These are phyloP conservation scores for Volvox carteri DNA, from an alignment of 163 green algal genomes.

Conservation along the genomic window DNA sequence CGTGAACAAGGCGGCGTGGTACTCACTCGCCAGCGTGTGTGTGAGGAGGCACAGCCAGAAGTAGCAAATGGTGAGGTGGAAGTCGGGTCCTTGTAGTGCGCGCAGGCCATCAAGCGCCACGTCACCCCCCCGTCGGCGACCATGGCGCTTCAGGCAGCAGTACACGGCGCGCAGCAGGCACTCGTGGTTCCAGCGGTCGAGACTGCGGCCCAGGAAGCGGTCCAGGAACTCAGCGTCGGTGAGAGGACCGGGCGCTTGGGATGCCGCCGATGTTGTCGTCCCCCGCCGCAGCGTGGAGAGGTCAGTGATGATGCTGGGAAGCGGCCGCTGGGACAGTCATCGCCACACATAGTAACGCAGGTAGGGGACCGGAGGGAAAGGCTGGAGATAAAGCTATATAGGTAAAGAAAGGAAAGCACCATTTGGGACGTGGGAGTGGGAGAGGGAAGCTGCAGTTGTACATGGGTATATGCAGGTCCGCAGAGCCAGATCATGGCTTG, in stretches of 20 bases:
- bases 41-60: conserved; percentile 41
- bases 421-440: too few species aligned
- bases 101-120: conserved; percentile 31
- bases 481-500: too few species aligned
- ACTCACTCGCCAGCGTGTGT: conserved; percentile 12
- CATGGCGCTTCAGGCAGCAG: conserved; percentile 35
- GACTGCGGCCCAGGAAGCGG: background rate
- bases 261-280: too few species aligned
- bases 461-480: too few species aligned
- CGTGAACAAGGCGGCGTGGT: background rate
- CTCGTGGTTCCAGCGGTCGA: conserved; percentile 53
- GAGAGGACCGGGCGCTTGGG: too few species aligned
- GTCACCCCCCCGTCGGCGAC: conserved; percentile 8
- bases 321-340: conserved; percentile 46
- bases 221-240: conserved; percentile 20
- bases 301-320: conserved; percentile 48
- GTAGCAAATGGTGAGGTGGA: conserved; percentile 46
- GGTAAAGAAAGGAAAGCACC: too few species aligned
- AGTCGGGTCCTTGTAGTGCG: conserved; percentile 22
- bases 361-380: too few species aligned
- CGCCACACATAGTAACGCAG: too few species aligned
- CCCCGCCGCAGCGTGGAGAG: background rate
- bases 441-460: too few species aligned
- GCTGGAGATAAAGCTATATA: too few species aligned
- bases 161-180: conserved; percentile 52